Percentiles rank a stretch among this genome's conserved stretches.
Evolutionary conservation across 306 rosid genomes (phyloP).

Genomic region (Adenanthera pavonina): DNA sequence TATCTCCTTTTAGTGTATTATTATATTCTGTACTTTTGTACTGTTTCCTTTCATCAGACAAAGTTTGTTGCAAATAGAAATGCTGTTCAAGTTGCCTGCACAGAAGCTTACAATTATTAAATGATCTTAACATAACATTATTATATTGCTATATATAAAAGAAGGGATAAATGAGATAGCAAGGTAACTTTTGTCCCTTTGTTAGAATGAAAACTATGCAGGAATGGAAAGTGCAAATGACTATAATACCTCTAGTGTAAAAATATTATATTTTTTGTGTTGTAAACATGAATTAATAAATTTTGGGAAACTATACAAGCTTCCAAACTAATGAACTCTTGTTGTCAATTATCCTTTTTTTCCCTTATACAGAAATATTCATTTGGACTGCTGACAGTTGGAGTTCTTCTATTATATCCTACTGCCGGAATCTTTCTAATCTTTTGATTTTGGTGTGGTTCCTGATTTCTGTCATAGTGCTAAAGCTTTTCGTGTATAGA

Average conservation of each 20-base stretch:
- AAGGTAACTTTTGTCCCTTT: neutral
- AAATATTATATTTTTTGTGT: neutral
- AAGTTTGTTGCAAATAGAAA: neutral
- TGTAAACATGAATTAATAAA: neutral
- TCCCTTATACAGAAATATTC: neutral
- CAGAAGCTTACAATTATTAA: neutral
- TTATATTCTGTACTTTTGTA: neutral
- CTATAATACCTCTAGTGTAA: neutral
- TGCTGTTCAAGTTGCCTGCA: neutral
- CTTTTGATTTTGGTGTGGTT: neutral
- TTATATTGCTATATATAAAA: neutral
- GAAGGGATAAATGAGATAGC: neutral
- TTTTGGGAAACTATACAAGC: neutral
- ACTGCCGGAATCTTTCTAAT: neutral
- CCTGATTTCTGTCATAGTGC: neutral
- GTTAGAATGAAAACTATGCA: neutral
- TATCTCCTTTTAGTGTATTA: constrained; percentile 20
- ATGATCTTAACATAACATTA: neutral
- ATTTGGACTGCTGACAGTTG: neutral
- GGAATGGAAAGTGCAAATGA: no score
- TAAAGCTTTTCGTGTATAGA: neutral
- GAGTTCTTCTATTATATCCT: neutral
- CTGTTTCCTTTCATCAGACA: neutral
- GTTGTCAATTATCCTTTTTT: neutral
- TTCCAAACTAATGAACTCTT: neutral